Evolutionary conservation across 805 yeast species (phyloP).

Genomic region (Helenozyma baotianmanensis): DNA sequence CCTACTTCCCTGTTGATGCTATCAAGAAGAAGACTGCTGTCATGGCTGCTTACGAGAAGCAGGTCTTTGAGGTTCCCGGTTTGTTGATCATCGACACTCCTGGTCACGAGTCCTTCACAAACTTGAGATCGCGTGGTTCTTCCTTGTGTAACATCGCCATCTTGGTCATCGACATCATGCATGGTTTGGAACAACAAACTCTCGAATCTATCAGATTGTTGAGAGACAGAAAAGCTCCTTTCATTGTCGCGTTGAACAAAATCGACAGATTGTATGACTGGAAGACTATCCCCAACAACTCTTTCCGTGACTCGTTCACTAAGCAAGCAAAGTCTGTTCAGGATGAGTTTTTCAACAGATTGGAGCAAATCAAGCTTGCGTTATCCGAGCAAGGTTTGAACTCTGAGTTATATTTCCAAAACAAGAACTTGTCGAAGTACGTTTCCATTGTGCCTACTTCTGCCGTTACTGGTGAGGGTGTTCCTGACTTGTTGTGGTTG

Average conservation of each 20-base stretch:
- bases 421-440: conserved; percentile 86
- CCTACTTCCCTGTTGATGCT: conserved; percentile 96
- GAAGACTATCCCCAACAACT: conserved; percentile 85
- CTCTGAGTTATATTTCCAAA: conserved; percentile 93
- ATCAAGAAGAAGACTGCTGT: conserved; percentile 86
- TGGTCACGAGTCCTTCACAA: conserved; percentile 99
- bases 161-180: conserved; percentile 97
- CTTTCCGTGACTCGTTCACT: conserved; percentile 90
- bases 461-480: conserved; percentile 99
- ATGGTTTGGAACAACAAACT: conserved; percentile 98
- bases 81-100: conserved; percentile 96
- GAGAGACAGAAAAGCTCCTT: conserved; percentile 97
- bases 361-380: conserved; percentile 78
- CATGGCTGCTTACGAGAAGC: conserved; percentile 82
- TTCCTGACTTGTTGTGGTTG: conserved; percentile 96
- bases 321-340: conserved; percentile 81
- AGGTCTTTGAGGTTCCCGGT: conserved; percentile 94
- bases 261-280: conserved; percentile 97
- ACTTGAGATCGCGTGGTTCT: conserved; percentile 97
- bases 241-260: conserved; percentile 93
- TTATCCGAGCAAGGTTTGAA: conserved; percentile 97
- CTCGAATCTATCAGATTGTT: conserved; percentile 86
- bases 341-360: conserved; percentile 87
- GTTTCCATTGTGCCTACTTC: conserved; percentile 98
- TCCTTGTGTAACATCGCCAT: conserved; percentile 98